Percentiles rank a stretch among this genome's conserved stretches.
phyloP scores from a whole-genome alignment of 768 basidiomycete genomes.

The Kwoniella europaea region DNA sequence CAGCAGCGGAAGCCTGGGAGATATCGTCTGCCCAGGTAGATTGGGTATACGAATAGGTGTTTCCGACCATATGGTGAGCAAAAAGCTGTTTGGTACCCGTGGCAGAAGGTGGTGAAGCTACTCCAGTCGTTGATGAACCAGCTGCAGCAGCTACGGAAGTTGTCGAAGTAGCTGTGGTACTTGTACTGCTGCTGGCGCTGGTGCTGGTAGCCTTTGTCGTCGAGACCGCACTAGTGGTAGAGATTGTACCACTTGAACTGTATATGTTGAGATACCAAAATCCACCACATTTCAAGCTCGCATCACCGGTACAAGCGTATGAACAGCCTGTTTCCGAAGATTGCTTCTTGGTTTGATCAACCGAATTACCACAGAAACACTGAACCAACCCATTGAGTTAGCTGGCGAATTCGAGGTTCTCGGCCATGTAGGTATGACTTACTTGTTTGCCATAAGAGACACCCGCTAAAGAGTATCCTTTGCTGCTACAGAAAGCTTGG shows the following conservation, averaged over 20 bases:
- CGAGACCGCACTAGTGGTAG: neutral
- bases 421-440: neutral
- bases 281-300: constrained; percentile 29
- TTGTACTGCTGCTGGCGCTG: constrained; percentile 4
- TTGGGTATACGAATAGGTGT: constrained; percentile 55
- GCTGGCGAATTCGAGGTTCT: neutral
- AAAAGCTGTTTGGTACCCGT: constrained; percentile 41
- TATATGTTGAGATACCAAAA: constrained; percentile 25
- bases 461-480: constrained; percentile 34
- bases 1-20: constrained; percentile 47
- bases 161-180: neutral
- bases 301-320: constrained; percentile 28
- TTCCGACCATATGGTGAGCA: constrained; percentile 57
- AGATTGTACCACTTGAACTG: constrained; percentile 9
- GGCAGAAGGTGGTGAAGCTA: constrained; percentile 29
- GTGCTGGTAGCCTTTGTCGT: constrained; percentile 5
- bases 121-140: constrained; percentile 26
- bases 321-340: constrained; percentile 22
- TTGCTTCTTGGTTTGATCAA: constrained; percentile 16
- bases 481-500: constrained; percentile 20
- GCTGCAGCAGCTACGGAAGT: neutral
- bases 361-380: constrained; percentile 37
- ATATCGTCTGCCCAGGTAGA: constrained; percentile 57
- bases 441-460: constrained; percentile 20
- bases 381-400: constrained; percentile 9